Conservation (phyloP, 495 filamentous ascomycete genomes). For the Amphirosellinia nigrospora region DNA sequence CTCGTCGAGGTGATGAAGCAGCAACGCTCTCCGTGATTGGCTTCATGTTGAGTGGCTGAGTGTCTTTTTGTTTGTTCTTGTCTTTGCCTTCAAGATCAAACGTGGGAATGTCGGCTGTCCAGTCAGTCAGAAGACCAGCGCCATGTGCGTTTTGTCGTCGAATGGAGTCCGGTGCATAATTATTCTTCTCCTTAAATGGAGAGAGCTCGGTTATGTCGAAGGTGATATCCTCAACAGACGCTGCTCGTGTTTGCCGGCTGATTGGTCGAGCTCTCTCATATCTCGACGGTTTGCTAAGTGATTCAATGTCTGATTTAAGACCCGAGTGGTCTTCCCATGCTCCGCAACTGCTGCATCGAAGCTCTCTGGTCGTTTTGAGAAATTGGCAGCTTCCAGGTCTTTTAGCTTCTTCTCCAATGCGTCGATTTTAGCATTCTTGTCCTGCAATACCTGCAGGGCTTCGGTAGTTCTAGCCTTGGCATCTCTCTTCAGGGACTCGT, state of each 20-base stretch:
- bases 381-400: slow-evolving; percentile 43
- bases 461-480: slow-evolving; percentile 61
- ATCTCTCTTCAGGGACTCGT: slow-evolving; percentile 65
- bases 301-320: slow-evolving; percentile 34
- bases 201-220: slow-evolving; percentile 34
- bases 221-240: slow-evolving; percentile 34
- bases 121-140: slow-evolving; percentile 24
- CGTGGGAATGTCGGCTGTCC: slow-evolving; percentile 31
- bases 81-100: slow-evolving; percentile 28
- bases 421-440: slow-evolving; percentile 69
- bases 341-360: slow-evolving; percentile 28
- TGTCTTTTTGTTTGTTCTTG: slow-evolving; percentile 26
- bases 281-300: slow-evolving; percentile 34
- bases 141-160: background rate
- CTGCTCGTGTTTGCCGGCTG: slow-evolving; percentile 27
- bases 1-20: slow-evolving; percentile 11
- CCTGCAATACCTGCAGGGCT: slow-evolving; percentile 63
- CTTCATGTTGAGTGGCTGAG: slow-evolving; percentile 35
- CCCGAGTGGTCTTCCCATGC: slow-evolving; percentile 27
- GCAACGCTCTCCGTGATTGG: slow-evolving; percentile 23
- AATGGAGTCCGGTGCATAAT: background rate
- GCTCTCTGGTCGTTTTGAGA: slow-evolving; percentile 27
- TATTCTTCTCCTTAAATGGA: slow-evolving; percentile 24
- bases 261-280: slow-evolving; percentile 25
- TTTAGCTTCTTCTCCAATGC: slow-evolving; percentile 64